Evolutionary conservation across 1,139 yeast genomes (phyloP), one percentile per base, ranked within the genome.

Genomic region (Ogataea hybrid): DNA sequence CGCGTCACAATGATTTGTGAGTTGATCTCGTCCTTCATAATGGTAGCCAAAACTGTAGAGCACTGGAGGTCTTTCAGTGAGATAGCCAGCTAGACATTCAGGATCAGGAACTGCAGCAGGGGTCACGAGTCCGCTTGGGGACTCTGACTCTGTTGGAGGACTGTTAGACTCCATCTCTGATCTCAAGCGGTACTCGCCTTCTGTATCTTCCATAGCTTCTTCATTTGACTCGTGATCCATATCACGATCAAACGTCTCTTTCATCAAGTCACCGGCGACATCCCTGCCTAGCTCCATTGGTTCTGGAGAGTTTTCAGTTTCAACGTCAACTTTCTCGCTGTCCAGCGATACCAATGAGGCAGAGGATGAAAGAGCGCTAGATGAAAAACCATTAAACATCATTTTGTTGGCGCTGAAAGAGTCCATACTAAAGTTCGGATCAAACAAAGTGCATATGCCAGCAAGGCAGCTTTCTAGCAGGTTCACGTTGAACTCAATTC

Each of bases 361-460:
- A 0, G 51, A 35, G 1, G 58, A 47, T 1, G 55, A 46, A 28
- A 52, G 32, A 8, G 43, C 28, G 1, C 50, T 37, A 1, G 49
- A 18, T 1, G 55, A 45, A 28, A 52, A 35, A 11, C 40, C 23
- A 2, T 51, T 37, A 1, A 47, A 16, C 20, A 29, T 44, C 5
- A 44, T 17, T 14, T 40, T 44, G 8, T 39, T 45, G 4, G 46
- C 16, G 9, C 42, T 46, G 17, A 35, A n/a, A 8, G 38, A 16
- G 11, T 38, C 40, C 3, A 37, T 49, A 12, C 44, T 47, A 36
- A 61, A 73, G 30, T 69, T 70, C 0, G 96, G 90, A 58, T 89
- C 96, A 53, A 87, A 77, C 36, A 90, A 64, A 41, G 77, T 71
- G 17, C 96, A 75, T n/a, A 80, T 70, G 18, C 97, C 96, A 40